Evolutionary conservation across 768 basidiomycete species (phyloP), one percentile per base, ranked within the genome.

Genomic region (Tulasnella sp.): DNA sequence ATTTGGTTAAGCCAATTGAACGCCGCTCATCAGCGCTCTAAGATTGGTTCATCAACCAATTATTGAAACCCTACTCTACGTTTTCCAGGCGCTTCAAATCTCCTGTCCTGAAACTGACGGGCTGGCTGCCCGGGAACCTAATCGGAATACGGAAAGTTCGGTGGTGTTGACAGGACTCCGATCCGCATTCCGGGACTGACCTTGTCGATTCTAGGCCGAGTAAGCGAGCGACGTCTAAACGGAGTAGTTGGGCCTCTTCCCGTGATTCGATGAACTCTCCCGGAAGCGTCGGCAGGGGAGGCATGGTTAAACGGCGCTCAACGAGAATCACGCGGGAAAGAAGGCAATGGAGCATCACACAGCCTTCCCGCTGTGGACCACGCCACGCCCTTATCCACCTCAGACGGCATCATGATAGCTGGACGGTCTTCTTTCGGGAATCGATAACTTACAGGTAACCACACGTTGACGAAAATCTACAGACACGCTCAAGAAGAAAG

Each of bases 121-220:
- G 96, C 78, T 98, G 97, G 77, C 91, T 91, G 29, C 97, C 96
- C 19, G 96, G 96, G 81, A 98, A 99, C 75, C 92, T 94, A 16
- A 63, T 69, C 40, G 40, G 16, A 29, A 32, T 41, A 42, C 40
- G 29, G 29, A 70, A 35, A 35, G 47, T 32, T 26, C 26, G 17
- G 47, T 26, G 26, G 37, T 35, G 17, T 29, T 32, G 64, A 39
- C 14, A 5, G 2, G 3, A 16, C 34, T 32, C 34, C 19, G 26
- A 36, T 22, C 22, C 37, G 14, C 44, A 62, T 8, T 52, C 44
- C 47, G 37, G 69, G 44, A 81, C 83, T 75, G 74, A 90, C 91
- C 86, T 86, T 76, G 88, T 83, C 71, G 87, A 82, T 69, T 89
- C 86, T 62, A 92, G 80, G 3, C 81, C 81, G 79, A 92, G 93